Conservation (phyloP, 768 basidiomycete species). For the Tulasnella sp. region DNA sequence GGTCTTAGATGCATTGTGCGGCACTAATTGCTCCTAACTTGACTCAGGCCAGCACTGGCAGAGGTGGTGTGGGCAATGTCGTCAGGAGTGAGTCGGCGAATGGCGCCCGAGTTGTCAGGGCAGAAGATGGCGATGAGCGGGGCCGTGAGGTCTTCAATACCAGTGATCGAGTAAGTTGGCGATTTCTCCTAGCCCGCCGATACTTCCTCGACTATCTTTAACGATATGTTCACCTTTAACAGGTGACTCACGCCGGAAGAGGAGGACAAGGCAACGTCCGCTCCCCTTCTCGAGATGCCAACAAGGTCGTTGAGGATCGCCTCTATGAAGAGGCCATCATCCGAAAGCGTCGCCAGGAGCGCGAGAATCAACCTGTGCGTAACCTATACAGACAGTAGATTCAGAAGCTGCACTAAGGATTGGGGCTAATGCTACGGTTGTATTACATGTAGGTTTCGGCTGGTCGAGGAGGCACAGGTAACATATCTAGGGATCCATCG, state of each 20-base stretch:
- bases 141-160: constrained; percentile 45
- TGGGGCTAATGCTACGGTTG: no score
- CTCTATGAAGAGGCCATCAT: constrained; percentile 18
- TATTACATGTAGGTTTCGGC: constrained; percentile 32
- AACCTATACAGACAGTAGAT: constrained; percentile 23
- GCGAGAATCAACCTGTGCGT: constrained; percentile 18
- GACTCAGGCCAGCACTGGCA: constrained; percentile 45
- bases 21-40: neutral
- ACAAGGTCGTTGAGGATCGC: constrained; percentile 25
- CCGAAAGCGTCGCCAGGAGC: constrained; percentile 19
- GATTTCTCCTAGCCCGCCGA: constrained; percentile 14
- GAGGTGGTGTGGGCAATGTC: constrained; percentile 24
- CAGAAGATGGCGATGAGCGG: constrained; percentile 42
- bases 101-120: neutral
- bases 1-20: neutral
- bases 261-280: constrained; percentile 82
- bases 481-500: constrained; percentile 35
- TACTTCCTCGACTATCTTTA: constrained; percentile 1
- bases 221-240: constrained; percentile 13
- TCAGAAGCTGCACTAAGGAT: no score
- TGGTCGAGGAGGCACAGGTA: constrained; percentile 58
- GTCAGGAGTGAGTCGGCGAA: constrained; percentile 7
- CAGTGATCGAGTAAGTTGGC: constrained; percentile 25
- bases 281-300: constrained; percentile 53
- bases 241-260: constrained; percentile 44